Evolutionary conservation across 352 stramenopile genomes (phyloP).

Genomic region (Phytophthora ohioensis): DNA sequence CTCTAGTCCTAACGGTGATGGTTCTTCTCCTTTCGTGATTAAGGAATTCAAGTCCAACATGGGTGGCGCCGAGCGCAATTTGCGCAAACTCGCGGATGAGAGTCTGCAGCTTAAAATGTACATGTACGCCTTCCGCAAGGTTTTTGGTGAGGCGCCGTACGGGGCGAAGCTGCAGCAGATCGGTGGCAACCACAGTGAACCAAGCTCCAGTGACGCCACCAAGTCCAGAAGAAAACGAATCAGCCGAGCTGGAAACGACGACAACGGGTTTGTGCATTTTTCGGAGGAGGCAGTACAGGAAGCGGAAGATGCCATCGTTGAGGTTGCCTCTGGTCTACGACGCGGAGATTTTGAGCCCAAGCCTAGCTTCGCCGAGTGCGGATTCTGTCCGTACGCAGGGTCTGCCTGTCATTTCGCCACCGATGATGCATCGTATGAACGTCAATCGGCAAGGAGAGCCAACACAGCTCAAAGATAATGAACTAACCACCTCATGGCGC

Average conservation of each 20-base stretch:
- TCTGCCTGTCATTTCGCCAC: slow-evolving; percentile 59
- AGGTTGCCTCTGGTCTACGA: slow-evolving; percentile 51
- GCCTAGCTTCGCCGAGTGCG: slow-evolving; percentile 70
- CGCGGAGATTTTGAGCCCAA: slow-evolving; percentile 59
- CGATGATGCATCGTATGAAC: slow-evolving; percentile 29
- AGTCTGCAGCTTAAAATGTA: slow-evolving; percentile 89
- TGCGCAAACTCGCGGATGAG: slow-evolving; percentile 60
- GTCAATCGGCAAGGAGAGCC: slow-evolving; percentile 16
- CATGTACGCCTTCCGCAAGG: slow-evolving; percentile 74
- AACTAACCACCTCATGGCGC: neutral
- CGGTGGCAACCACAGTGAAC: slow-evolving; percentile 35
- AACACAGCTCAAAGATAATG: slow-evolving; percentile 1
- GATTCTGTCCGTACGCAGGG: slow-evolving; percentile 75
- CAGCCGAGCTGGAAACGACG: slow-evolving; percentile 14
- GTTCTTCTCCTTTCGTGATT: slow-evolving; percentile 49
- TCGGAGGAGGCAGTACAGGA: slow-evolving; percentile 40
- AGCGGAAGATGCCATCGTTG: slow-evolving; percentile 48
- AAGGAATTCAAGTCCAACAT: slow-evolving; percentile 90
- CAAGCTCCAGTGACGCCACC: neutral
- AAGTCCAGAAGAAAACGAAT: slow-evolving; percentile 19
- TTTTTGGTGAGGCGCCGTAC: slow-evolving; percentile 60
- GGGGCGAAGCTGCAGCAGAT: slow-evolving; percentile 74
- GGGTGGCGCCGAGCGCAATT: slow-evolving; percentile 54
- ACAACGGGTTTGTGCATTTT: slow-evolving; percentile 56
- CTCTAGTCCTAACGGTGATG: slow-evolving; percentile 4